phyloP scores from a whole-genome alignment of 2,329 filamentous ascomycete species.

The Xylariaceae sp. region DNA sequence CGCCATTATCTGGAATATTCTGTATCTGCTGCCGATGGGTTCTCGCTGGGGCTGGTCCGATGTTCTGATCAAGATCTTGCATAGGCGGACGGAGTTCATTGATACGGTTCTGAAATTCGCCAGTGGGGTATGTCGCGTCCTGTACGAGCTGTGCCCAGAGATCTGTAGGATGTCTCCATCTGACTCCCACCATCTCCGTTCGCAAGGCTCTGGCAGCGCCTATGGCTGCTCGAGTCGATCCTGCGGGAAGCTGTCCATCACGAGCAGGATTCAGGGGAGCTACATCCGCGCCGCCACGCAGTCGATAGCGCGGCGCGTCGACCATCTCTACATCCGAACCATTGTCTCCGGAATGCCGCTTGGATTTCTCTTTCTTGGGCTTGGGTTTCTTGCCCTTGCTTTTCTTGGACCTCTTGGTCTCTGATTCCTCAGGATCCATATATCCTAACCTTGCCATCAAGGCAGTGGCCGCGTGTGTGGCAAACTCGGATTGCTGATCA shows the following conservation, averaged over 20 bases:
- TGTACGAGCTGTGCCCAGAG: constrained; percentile 11
- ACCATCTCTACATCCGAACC: no score
- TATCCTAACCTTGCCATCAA: constrained; percentile 4
- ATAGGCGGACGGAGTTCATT: constrained; percentile 6
- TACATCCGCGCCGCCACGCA: constrained; percentile 8
- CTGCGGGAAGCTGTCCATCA: not conserved
- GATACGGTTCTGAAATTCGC: not conserved
- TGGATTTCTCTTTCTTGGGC: no score
- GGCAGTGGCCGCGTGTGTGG: no score
- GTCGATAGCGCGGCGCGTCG: not conserved
- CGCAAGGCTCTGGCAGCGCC: not conserved
- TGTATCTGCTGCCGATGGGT: not conserved
- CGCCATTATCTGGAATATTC: not conserved
- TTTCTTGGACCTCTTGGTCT: not conserved
- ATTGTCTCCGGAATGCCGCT: no score
- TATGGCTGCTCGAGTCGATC: not conserved
- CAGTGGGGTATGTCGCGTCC: constrained; percentile 4
- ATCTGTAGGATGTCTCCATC: constrained; percentile 2
- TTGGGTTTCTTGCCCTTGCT: not conserved
- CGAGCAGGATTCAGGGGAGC: no score
- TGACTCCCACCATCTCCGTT: not conserved
- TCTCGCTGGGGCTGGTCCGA: not conserved
- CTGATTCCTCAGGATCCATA: not conserved
- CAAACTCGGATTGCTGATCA: not conserved
- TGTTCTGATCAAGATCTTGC: constrained; percentile 3